Evolutionary conservation across 192 early-diverging fungal species (phyloP).

Genomic region (Gryganskiella cystojenkinii): DNA sequence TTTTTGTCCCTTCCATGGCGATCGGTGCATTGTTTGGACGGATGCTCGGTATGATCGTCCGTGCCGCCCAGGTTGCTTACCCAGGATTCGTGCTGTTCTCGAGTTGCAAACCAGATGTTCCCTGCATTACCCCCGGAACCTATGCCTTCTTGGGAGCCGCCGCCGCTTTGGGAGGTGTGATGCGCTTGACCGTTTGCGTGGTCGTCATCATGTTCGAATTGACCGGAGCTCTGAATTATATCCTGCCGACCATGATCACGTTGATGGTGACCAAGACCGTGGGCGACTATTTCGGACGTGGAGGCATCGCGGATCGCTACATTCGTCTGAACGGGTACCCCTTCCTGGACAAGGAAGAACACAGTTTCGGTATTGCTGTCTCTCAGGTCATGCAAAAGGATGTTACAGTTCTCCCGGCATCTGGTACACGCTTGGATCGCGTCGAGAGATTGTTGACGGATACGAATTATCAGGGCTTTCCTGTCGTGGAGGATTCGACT

Average conservation of each 20-base stretch:
- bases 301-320: conserved; percentile 83
- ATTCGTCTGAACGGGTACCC: conserved; percentile 84
- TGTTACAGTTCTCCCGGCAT: conserved; percentile 66
- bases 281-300: conserved; percentile 77
- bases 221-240: conserved; percentile 93
- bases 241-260: conserved; percentile 81
- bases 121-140: conserved; percentile 94
- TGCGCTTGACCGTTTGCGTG: conserved; percentile 70
- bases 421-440: conserved; percentile 57
- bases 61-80: conserved; percentile 69
- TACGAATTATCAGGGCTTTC: conserved; percentile 75
- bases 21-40: conserved; percentile 94
- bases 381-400: conserved; percentile 70
- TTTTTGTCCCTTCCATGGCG: conserved; percentile 95
- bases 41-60: conserved; percentile 86
- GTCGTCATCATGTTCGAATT: conserved; percentile 99
- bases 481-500: conserved; percentile 74
- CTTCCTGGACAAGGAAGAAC: conserved; percentile 79
- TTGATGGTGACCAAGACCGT: conserved; percentile 82
- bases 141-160: conserved; percentile 97
- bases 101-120: conserved; percentile 77
- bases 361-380: conserved; percentile 65
- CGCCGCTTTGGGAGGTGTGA: conserved; percentile 73
- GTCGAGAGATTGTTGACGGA: conserved; percentile 61
- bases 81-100: conserved; percentile 78